A percentile compares a stretch with the other conserved stretches of the same genome.
Evolutionary conservation across 2,329 filamentous ascomycete genomes (phyloP).

Genomic region (Cytospora schulzeri): DNA sequence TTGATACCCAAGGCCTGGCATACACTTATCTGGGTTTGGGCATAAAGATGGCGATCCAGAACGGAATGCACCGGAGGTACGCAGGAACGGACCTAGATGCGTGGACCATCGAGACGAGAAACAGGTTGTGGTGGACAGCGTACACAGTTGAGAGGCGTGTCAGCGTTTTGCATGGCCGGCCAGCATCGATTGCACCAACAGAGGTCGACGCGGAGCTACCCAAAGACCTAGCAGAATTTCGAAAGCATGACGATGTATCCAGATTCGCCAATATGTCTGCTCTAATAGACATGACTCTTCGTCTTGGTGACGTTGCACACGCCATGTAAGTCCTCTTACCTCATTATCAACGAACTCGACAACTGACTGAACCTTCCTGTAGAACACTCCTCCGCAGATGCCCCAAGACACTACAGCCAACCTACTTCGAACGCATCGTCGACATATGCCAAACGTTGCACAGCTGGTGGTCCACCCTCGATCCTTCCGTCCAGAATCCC

Average conservation of each 20-base stretch:
- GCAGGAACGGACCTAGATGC: slow-evolving; percentile 49
- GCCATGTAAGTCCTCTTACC: slow-evolving; percentile 39
- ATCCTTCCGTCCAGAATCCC: slow-evolving; percentile 43
- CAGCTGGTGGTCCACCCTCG: slow-evolving; percentile 45
- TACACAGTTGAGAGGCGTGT: slow-evolving; percentile 60
- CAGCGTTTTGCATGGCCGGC: slow-evolving; percentile 58
- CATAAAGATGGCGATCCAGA: slow-evolving; percentile 60
- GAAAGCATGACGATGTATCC: slow-evolving; percentile 12
- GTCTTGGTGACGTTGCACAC: slow-evolving; percentile 42
- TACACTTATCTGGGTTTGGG: slow-evolving; percentile 60
- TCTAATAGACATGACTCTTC: slow-evolving; percentile 38
- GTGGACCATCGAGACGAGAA: slow-evolving; percentile 53
- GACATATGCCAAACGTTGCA: slow-evolving; percentile 41
- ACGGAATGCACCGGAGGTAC: slow-evolving; percentile 60
- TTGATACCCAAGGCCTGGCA: slow-evolving; percentile 58
- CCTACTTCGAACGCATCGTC: slow-evolving; percentile 43
- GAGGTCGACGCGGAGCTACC: slow-evolving; percentile 59
- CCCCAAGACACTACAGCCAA: slow-evolving; percentile 41
- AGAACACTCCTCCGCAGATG: slow-evolving; percentile 43
- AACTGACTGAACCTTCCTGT: slow-evolving; percentile 31
- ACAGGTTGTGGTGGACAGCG: slow-evolving; percentile 59
- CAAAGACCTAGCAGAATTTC: slow-evolving; percentile 43
- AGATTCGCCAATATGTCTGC: slow-evolving; percentile 26
- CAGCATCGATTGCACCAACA: slow-evolving; percentile 52
- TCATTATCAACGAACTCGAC: background rate